Percentiles rank a stretch among this genome's conserved stretches.
Evolutionary conservation across 768 basidiomycete species (phyloP).

Genomic region (Mycena haematopus): DNA sequence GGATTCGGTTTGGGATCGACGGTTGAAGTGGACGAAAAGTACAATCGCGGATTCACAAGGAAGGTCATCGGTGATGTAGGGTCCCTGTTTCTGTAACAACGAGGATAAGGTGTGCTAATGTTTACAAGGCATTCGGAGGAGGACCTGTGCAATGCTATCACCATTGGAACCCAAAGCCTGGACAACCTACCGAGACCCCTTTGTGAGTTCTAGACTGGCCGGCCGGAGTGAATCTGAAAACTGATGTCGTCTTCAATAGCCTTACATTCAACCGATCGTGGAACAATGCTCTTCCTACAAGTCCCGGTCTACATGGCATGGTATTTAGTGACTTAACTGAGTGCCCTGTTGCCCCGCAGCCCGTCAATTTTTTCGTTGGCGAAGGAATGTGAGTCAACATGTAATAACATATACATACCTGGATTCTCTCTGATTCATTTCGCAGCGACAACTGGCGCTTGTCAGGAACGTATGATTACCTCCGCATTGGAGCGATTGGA

Average conservation of each 20-base stretch:
- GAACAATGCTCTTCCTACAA: slow-evolving; percentile 27
- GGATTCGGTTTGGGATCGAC: slow-evolving; percentile 12
- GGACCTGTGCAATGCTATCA: not conserved
- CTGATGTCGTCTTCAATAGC: too few species aligned
- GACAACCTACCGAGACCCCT: not conserved
- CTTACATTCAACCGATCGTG: slow-evolving; percentile 20
- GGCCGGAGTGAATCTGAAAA: too few species aligned
- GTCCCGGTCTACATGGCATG: slow-evolving; percentile 29
- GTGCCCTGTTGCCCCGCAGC: not conserved
- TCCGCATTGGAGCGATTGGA: slow-evolving; percentile 11
- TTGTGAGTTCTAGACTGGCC: slow-evolving; percentile 20
- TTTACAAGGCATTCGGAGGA: slow-evolving; percentile 22
- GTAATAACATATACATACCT: not conserved
- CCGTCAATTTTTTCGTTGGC: slow-evolving; percentile 28
- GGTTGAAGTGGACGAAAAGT: slow-evolving; percentile 14
- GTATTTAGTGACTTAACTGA: slow-evolving; percentile 20
- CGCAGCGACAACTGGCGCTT: slow-evolving; percentile 25
- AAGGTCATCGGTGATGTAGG: slow-evolving; percentile 29
- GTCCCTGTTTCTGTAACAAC: not conserved
- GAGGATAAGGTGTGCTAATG: not conserved
- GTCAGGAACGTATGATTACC: slow-evolving; percentile 25
- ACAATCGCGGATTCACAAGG: slow-evolving; percentile 25
- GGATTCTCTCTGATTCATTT: not conserved
- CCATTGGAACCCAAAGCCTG: not conserved
- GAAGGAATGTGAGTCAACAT: slow-evolving; percentile 11